Conservation (phyloP, 768 basidiomycete genomes). For the Pleurotus ostreatus region DNA sequence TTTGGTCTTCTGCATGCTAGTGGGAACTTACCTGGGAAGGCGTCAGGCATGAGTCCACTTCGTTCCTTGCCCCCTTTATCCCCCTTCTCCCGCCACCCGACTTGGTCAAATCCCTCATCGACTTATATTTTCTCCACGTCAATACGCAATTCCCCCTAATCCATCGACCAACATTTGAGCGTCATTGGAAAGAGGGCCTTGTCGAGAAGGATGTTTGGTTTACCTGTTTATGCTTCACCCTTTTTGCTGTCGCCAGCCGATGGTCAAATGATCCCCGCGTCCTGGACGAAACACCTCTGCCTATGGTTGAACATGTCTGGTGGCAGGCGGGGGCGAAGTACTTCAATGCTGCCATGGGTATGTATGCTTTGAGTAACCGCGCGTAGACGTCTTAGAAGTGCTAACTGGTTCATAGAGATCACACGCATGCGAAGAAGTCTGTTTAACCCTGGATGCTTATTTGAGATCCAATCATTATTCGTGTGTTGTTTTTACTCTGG, state of each 20-base stretch:
- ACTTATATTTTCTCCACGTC: conserved; percentile 61
- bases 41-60: conserved; percentile 25
- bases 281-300: conserved; percentile 25
- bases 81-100: conserved; percentile 59
- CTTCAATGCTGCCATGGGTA: conserved; percentile 53
- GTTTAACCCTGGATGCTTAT: conserved; percentile 52
- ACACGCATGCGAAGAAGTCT: conserved; percentile 46
- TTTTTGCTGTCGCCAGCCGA: conserved; percentile 70
- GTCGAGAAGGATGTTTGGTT: conserved; percentile 59
- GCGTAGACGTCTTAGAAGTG: too few relatives aligned
- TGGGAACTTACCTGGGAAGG: conserved; percentile 61
- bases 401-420: conserved; percentile 34
- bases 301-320: conserved; percentile 34
- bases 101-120: conserved; percentile 54
- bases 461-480: conserved; percentile 59
- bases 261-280: conserved; percentile 64
- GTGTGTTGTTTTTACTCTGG: conserved; percentile 25
- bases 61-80: conserved; percentile 29
- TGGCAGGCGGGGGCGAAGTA: conserved; percentile 58
- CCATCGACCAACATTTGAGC: conserved; percentile 66
- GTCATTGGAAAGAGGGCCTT: conserved; percentile 50
- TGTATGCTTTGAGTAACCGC: conserved; percentile 11
- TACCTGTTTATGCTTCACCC: conserved; percentile 49
- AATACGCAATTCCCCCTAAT: conserved; percentile 65
- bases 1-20: conserved; percentile 23